Base-by-base conservation (phyloP, 768 basidiomycete genomes). In the Pleurotus eryngii region DNA sequence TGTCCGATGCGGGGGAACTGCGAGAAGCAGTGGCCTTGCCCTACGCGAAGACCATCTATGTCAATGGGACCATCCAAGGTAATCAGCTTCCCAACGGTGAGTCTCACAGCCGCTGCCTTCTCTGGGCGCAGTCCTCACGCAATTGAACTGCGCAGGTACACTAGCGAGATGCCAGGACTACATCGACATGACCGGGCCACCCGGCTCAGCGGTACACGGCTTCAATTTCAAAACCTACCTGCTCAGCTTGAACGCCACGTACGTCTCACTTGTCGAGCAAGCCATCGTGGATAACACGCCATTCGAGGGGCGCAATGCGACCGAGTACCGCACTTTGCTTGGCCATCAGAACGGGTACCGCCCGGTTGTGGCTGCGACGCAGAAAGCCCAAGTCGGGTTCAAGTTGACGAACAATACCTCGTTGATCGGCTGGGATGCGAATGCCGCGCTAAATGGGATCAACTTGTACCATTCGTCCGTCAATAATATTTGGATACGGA, bases 261-360 rank as follows among this genome's bases (percentile, higher is more conserved):
- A 63, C 17, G 48, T 58, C 27, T 17, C 39, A 8, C 49, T 63
- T 2, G 58, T 63, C 37, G 49, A 51, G 18, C 42, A 55, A 8
- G 62, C 62, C 4, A 55, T 50, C 6, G 60, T 57, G 8, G 55
- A 47, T 12, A 61, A 61, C 53, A 58, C 39, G 11, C 61, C 62
- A 3, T 63, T 63, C 18, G 60, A 63, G 50, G 62, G 62, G 11
- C 57, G 53, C 58, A 63, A 63, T 45, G 62, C 60, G n/a, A 61
- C 60, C 0, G 62, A 61, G 8, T 59, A 61, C 39, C 55, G 58
- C 20, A 48, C 55, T 1, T 50, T 61, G 14, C 57, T 63, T 14
- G 55, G 47, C 22, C 60, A 63, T 24, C 57, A 58, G 53, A 63
- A 63, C 24, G 60, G 62, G 9, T 63, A 59, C 46, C 35, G 62